These are phyloP conservation scores for Plasmodium adleri DNA, from an alignment of 169 alveolate genomes.

Conservation along the genomic window DNA sequence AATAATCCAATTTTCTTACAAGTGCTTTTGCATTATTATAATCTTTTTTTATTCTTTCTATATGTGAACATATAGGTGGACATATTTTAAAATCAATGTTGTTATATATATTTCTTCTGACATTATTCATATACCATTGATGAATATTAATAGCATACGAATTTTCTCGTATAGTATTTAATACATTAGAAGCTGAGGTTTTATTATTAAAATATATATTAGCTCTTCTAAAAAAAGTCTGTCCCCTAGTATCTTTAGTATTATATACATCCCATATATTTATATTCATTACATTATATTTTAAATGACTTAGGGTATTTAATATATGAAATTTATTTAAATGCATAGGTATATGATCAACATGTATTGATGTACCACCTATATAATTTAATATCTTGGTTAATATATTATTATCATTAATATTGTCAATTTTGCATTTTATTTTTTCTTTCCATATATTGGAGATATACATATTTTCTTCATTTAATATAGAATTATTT, in stretches of 20 bases:
- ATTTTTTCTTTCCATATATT: constrained; percentile 72
- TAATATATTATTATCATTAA: constrained; percentile 58
- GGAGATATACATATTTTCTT: constrained; percentile 9
- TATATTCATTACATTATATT: constrained; percentile 33
- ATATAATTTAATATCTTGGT: constrained; percentile 49
- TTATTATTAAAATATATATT: constrained; percentile 56
- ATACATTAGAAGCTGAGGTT: background rate
- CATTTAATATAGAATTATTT: background rate
- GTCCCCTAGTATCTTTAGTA: constrained; percentile 25
- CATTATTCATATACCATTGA: constrained; percentile 26
- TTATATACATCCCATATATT: constrained; percentile 64
- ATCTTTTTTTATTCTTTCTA: constrained; percentile 43
- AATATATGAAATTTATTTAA: constrained; percentile 48
- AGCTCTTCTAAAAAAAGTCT: constrained; percentile 42
- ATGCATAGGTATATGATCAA: constrained; percentile 38
- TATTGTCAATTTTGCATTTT: constrained; percentile 66
- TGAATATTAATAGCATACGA: constrained; percentile 14
- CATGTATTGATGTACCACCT: constrained; percentile 17
- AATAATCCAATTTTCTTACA: constrained; percentile 43
- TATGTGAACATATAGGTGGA: constrained; percentile 73
- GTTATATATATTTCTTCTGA: constrained; percentile 53
- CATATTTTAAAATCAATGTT: constrained; percentile 50
- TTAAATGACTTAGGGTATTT: constrained; percentile 26
- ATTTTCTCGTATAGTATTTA: constrained; percentile 37
- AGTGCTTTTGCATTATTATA: constrained; percentile 44